These are phyloP conservation scores for Tetradesmus obliquus DNA, from an alignment of 139 green algal species.

Conservation along the genomic window DNA sequence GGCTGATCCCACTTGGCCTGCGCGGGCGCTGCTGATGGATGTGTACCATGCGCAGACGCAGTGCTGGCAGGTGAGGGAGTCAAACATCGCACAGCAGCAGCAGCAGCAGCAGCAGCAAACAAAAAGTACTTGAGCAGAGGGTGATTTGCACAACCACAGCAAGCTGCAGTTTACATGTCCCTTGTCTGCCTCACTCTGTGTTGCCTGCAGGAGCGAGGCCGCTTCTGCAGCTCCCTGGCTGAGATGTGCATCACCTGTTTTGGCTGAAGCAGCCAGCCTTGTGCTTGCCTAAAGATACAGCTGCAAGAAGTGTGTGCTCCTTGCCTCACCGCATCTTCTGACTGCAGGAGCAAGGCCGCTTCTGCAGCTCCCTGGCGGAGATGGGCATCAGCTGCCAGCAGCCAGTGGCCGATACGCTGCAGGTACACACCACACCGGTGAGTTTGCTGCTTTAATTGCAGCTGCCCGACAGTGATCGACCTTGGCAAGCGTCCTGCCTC, in stretches of 20 bases:
- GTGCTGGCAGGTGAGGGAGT: slow-evolving; percentile 9
- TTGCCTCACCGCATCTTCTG: neutral
- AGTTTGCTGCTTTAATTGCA: neutral
- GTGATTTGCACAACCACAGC: too few relatives aligned
- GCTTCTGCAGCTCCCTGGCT: too few relatives aligned
- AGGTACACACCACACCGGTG: neutral
- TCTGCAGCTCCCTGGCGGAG: neutral
- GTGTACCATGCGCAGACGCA: slow-evolving; percentile 42
- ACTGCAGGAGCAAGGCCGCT: neutral
- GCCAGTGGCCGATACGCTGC: neutral
- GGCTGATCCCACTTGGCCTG: slow-evolving; percentile 43
- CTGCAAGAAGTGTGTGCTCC: neutral
- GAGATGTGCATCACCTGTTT: too few relatives aligned
- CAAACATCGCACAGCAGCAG: neutral
- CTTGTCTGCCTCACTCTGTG: neutral
- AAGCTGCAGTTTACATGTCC: too few relatives aligned
- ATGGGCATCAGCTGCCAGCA: neutral
- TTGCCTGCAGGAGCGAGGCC: neutral
- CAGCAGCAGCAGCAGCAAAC: neutral
- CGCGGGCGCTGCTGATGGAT: slow-evolving; percentile 47
- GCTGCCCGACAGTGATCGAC: too few relatives aligned
- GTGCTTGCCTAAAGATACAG: neutral
- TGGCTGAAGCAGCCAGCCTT: neutral
- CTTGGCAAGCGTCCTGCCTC: too few relatives aligned
- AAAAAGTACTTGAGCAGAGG: neutral